Evolutionary conservation across 129 eudicot genomes (phyloP).

Genomic region (Scalesia atractyloides): DNA sequence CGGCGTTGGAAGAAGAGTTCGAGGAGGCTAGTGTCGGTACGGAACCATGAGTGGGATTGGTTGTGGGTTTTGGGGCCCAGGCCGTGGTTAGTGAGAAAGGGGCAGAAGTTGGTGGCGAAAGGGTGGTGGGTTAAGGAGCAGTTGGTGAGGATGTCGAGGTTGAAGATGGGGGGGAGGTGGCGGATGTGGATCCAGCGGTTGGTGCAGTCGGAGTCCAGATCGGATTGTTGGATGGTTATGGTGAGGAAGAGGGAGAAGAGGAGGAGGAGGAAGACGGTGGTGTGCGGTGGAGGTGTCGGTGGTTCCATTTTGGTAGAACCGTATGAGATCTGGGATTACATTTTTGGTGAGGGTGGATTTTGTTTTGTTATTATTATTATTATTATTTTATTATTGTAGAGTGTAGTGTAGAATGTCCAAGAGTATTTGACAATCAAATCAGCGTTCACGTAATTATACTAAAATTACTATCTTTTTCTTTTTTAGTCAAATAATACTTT

Average conservation of each 20-base stretch:
- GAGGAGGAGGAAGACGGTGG: conserved; percentile 22
- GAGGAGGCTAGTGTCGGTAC: conserved; percentile 71
- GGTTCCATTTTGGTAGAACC: conserved; percentile 23
- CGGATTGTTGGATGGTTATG: conserved; percentile 38
- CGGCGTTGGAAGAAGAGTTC: conserved; percentile 93
- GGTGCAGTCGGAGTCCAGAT: conserved; percentile 65
- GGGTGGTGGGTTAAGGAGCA: conserved; percentile 63
- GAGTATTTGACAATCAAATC: no score
- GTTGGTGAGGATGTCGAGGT: conserved; percentile 66
- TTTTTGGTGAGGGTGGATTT: no score
- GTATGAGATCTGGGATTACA: no score
- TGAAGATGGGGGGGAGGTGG: conserved; percentile 69
- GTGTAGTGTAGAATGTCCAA: no score
- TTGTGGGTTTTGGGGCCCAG: conserved; percentile 87
- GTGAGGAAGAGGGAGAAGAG: conserved; percentile 25
- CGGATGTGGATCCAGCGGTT: conserved; percentile 86
- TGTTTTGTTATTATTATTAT: no score
- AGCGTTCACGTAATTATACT: no score
- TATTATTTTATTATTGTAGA: no score
- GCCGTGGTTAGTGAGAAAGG: conserved; percentile 71
- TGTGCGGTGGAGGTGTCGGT: conserved; percentile 32
- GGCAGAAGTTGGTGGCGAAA: conserved; percentile 55
- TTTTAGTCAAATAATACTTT: no score
- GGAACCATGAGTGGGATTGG: conserved; percentile 79
- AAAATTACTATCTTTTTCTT: no score